phyloP scores from a whole-genome alignment of 176 grass and related monocot species.

The Oryza nivara region DNA sequence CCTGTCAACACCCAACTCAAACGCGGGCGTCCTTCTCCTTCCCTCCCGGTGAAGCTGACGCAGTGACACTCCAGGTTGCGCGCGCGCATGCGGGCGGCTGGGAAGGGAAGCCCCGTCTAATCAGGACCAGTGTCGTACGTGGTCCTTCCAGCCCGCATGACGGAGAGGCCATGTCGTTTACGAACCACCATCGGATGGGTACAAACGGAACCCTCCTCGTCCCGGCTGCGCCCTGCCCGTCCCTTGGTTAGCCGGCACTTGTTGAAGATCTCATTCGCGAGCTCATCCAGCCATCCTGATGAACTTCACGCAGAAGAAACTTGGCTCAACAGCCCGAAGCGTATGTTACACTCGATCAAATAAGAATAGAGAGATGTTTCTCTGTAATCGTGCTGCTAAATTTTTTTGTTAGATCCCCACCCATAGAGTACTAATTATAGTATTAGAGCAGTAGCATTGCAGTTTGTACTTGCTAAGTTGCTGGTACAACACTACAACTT shows the following conservation, averaged over 20 bases:
- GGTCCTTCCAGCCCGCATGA: background rate
- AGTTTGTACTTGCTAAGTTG: no score
- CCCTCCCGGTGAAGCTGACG: background rate
- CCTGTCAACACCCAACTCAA: no score
- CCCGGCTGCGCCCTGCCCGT: background rate
- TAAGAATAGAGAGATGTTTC: no score
- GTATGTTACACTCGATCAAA: no score
- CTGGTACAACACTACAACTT: background rate
- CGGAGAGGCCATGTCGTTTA: conserved; percentile 8
- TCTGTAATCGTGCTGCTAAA: no score
- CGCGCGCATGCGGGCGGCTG: background rate
- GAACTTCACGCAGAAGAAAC: background rate
- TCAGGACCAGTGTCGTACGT: background rate
- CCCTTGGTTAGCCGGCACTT: background rate
- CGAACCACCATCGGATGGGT: background rate
- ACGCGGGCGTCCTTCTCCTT: background rate
- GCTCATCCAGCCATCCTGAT: background rate
- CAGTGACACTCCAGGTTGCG: background rate
- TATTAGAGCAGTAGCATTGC: no score
- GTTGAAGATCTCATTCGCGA: background rate
- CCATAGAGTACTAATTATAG: no score
- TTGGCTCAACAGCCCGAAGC: background rate
- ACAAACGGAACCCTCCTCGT: no score
- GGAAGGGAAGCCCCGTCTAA: background rate
- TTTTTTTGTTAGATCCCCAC: no score